Evolutionary conservation across 1,284 basidiomycete species (phyloP).

Genomic region (Ganoderma lucidum): DNA sequence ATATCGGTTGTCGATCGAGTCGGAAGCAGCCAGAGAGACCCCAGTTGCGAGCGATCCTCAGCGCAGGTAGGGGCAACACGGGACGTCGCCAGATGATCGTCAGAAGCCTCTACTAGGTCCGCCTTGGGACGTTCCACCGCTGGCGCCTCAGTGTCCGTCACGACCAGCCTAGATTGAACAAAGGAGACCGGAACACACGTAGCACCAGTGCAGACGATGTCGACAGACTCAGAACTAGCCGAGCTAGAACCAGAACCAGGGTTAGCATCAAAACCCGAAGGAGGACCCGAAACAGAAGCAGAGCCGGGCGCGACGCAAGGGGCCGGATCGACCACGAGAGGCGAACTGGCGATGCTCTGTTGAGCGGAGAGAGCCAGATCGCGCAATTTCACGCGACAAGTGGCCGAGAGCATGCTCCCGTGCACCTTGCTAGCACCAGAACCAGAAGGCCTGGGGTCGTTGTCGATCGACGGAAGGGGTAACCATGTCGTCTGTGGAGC

Average conservation of each 20-base stretch:
- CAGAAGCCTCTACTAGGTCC: neutral
- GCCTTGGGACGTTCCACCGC: neutral
- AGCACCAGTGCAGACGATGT: neutral
- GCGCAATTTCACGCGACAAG: neutral
- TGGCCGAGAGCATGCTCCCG: constrained; percentile 11
- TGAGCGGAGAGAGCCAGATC: constrained; percentile 4
- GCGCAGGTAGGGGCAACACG: neutral
- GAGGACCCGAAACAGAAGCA: neutral
- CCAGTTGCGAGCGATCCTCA: neutral
- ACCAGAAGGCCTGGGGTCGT: neutral
- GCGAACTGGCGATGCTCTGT: neutral
- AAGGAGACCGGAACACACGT: neutral
- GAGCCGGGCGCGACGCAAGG: neutral
- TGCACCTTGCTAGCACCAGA: neutral
- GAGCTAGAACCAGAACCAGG: neutral
- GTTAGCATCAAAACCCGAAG: neutral
- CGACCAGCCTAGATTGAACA: neutral
- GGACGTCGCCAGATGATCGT: neutral
- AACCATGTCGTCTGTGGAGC: neutral
- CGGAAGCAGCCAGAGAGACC: neutral
- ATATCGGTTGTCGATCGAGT: neutral
- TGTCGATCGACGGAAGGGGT: neutral
- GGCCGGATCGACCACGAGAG: neutral
- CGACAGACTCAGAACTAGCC: neutral
- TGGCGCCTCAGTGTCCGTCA: neutral